Evolutionary conservation across 768 basidiomycete genomes (phyloP).

Genomic region (Termitomyces sp.): DNA sequence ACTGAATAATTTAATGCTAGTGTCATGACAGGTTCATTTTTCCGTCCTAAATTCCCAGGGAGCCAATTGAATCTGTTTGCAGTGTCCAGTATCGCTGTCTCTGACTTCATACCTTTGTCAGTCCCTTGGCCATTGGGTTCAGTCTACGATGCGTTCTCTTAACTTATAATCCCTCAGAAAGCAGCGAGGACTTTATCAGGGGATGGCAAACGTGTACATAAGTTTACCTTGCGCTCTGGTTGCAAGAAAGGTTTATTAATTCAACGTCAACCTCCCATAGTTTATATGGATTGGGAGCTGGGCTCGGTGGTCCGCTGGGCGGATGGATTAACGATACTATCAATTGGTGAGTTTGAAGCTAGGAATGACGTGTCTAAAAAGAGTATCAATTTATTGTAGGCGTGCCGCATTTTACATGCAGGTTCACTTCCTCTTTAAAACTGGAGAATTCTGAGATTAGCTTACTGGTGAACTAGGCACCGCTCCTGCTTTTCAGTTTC

Average conservation of each 20-base stretch:
- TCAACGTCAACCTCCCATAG: conserved; percentile 29
- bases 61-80: conserved; percentile 19
- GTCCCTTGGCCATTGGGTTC: conserved; percentile 21
- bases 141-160: conserved; percentile 3
- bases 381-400: conserved; percentile 38
- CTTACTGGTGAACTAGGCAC: conserved; percentile 44
- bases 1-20: conserved; percentile 33
- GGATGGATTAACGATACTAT: conserved; percentile 83
- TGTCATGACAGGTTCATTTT: conserved; percentile 71
- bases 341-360: conserved; percentile 60
- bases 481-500: conserved; percentile 68
- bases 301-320: conserved; percentile 73
- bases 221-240: neutral
- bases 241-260: neutral
- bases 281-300: conserved; percentile 79
- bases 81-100: conserved; percentile 82
- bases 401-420: conserved; percentile 82
- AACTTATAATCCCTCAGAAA: conserved; percentile 40
- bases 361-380: conserved; percentile 1
- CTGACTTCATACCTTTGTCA: conserved; percentile 86
- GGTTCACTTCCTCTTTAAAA: conserved; percentile 34
- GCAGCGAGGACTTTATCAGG: conserved; percentile 87
- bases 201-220: conserved; percentile 79
- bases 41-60: conserved; percentile 10
- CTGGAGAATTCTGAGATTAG: neutral